phyloP scores from a whole-genome alignment of 208 protist species.

The Leptomonas seymouri region DNA sequence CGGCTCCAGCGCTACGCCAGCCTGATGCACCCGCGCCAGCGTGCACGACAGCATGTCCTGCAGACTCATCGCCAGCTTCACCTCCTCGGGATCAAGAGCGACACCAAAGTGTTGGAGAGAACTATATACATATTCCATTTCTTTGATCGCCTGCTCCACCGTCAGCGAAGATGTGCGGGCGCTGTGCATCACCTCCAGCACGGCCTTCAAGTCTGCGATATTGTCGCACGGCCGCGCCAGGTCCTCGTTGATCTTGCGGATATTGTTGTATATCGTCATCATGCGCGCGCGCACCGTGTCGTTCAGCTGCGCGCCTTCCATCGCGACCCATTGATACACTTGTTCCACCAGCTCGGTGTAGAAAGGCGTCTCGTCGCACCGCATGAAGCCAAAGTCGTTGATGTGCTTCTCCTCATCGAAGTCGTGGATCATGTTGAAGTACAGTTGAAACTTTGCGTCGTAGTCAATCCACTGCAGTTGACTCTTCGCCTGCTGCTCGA shows the following conservation, averaged over 20 bases:
- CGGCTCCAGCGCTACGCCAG: conserved; percentile 83
- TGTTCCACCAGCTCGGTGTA: conserved; percentile 91
- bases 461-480: conserved; percentile 95
- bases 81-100: conserved; percentile 80
- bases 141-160: conserved; percentile 93
- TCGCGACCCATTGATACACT: conserved; percentile 93
- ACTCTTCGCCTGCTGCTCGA: conserved; percentile 94
- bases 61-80: conserved; percentile 78
- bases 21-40: conserved; percentile 68
- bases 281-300: conserved; percentile 83
- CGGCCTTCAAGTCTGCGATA: conserved; percentile 96
- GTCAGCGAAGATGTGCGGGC: conserved; percentile 85
- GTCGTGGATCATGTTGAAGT: conserved; percentile 94
- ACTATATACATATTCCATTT: conserved; percentile 96
- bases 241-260: conserved; percentile 88
- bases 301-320: conserved; percentile 95
- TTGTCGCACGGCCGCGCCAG: conserved; percentile 87
- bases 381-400: conserved; percentile 96
- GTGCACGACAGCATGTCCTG: conserved; percentile 88
- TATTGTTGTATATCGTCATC: conserved; percentile 70
- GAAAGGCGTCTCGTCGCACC: conserved; percentile 91
- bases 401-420: conserved; percentile 87
- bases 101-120: conserved; percentile 94
- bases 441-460: conserved; percentile 95
- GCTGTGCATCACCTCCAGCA: conserved; percentile 95